phyloP scores from a whole-genome alignment of 2,329 filamentous ascomycete genomes.

The Talaromyces sp. region DNA sequence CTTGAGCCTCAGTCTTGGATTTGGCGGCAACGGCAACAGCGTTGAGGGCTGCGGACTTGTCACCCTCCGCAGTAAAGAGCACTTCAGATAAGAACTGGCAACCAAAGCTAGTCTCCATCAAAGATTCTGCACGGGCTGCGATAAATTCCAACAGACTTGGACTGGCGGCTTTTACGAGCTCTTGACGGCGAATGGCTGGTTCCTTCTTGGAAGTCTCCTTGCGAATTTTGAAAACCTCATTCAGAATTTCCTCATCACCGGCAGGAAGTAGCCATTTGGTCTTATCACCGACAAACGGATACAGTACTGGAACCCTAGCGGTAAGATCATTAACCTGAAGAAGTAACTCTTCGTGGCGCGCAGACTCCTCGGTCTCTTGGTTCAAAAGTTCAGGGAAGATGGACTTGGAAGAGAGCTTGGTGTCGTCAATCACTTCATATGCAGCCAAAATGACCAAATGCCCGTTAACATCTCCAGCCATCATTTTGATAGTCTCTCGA shows the following conservation, averaged over 20 bases:
- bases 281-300: conserved; percentile 67
- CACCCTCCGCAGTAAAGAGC: conserved; percentile 69
- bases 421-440: conserved; percentile 92
- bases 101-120: conserved; percentile 74
- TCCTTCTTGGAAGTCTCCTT: conserved; percentile 91
- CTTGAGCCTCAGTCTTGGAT: conserved; percentile 51
- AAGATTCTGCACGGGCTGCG: conserved; percentile 60
- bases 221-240: conserved; percentile 74
- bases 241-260: conserved; percentile 66
- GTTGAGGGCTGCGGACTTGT: conserved; percentile 70
- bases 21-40: conserved; percentile 56
- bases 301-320: conserved; percentile 66
- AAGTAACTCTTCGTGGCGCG: conserved; percentile 44
- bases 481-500: conserved; percentile 81
- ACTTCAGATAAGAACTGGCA: conserved; percentile 83
- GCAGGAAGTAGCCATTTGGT: conserved; percentile 62
- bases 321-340: conserved; percentile 43
- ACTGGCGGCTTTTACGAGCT: conserved; percentile 71
- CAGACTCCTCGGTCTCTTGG: conserved; percentile 50
- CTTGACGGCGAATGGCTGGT: conserved; percentile 67
- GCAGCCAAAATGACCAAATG: conserved; percentile 80
- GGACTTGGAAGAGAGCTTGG: conserved; percentile 77
- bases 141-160: conserved; percentile 73
- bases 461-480: conserved; percentile 75
- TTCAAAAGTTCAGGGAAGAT: conserved; percentile 84